Base-by-base conservation (phyloP, 495 filamentous ascomycete species). In the Aspergillus sparsus region DNA sequence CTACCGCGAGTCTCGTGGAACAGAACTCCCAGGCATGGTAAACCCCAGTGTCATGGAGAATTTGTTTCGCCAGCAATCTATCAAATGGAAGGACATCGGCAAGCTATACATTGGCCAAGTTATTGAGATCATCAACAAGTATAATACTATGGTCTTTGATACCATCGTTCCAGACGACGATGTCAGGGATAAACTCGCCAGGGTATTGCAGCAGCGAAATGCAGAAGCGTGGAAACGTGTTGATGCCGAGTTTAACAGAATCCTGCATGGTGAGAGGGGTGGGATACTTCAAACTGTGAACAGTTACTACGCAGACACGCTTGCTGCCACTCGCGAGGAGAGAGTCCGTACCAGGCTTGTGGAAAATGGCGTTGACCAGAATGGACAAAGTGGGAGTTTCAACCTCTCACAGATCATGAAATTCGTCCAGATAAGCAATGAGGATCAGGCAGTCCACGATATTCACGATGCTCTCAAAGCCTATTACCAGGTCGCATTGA, bases 391-490 rank as follows among this genome's bases (percentile, higher is more conserved):
- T 27, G 21, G 21, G 21, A 27, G 21, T 27, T 27, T 27, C 21
- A 27, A 27, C 21, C 21, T 27, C 21, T 27, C 21, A 27, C 21
- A 27, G 21, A 27, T 44, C 0, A 44, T 52, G 47, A 16, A 58
- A 11, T 21, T 7, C 10, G 18, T 62, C 31, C 58, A 62, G 16
- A 39, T 71, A 12, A 72, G 62, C 46, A 66, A 72, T 37, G 66
- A 75, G 44, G 65, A 70, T 6, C 73, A 77, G 27, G 64, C 66
- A 4, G 58, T 75, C 1, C 51, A 69, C 8, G 77, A 78, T 15
- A 73, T 78, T n/a, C 74, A 76, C 33, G 73, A 78, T 33, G 72
- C 71, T 10, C 60, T 78, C 8, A 70, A 73, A 35, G 61, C 75
- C 0, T 79, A 75, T 54, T 75, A 78, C 64, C 71, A 76, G 39